Conservation (phyloP, 2,329 filamentous ascomycete species). For the Aureobasidium pullulans region DNA sequence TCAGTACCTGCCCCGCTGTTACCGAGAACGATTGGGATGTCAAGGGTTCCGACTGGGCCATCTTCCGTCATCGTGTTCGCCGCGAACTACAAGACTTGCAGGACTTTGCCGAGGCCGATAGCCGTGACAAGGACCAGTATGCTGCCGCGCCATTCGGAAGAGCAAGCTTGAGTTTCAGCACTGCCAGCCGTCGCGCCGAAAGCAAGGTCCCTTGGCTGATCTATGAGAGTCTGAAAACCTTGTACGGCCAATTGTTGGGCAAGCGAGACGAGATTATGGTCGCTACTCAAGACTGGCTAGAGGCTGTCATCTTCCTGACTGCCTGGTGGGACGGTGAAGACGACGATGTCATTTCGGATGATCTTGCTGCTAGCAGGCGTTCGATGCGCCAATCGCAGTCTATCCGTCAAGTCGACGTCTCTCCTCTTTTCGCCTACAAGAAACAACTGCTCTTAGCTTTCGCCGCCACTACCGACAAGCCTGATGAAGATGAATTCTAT, state of each 20-base stretch:
- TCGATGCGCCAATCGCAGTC: constrained; percentile 31
- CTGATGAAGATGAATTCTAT: constrained; percentile 59
- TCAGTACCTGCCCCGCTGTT: constrained; percentile 66
- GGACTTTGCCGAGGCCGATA: constrained; percentile 69
- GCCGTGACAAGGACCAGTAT: constrained; percentile 36
- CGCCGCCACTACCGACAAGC: constrained; percentile 54
- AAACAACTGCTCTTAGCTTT: constrained; percentile 66
- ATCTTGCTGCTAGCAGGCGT: constrained; percentile 38
- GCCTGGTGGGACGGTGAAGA: constrained; percentile 90
- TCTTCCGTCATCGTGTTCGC: constrained; percentile 71
- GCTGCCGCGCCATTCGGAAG: constrained; percentile 27
- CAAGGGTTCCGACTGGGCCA: constrained; percentile 69
- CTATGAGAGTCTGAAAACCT: constrained; percentile 71
- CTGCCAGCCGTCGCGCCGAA: constrained; percentile 64
- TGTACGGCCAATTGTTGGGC: constrained; percentile 77
- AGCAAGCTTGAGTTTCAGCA: constrained; percentile 56
- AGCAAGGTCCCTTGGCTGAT: constrained; percentile 85
- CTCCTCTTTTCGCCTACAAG: constrained; percentile 61
- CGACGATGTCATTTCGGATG: constrained; percentile 39
- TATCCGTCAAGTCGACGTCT: constrained; percentile 41
- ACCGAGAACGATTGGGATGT: constrained; percentile 71
- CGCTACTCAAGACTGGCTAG: constrained; percentile 82
- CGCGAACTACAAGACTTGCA: constrained; percentile 64
- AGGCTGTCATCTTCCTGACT: constrained; percentile 74
- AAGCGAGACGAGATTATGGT: constrained; percentile 67